Evolutionary conservation across 129 eudicot genomes (phyloP).

Genomic region (Helianthus tuberosus): DNA sequence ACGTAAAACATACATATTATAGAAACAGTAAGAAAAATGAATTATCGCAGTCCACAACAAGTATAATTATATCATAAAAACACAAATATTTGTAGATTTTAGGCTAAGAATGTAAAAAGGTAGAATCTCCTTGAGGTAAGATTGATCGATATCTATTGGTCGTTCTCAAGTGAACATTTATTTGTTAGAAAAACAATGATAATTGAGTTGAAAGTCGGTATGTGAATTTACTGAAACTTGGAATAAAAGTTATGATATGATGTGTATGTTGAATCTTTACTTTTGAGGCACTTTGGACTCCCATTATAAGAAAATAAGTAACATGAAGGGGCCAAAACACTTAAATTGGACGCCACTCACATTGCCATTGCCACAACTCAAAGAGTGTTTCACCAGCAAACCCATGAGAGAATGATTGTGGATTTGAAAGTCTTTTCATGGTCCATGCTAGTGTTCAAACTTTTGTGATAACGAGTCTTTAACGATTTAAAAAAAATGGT

Average conservation of each 20-base stretch:
- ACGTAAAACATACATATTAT: not conserved
- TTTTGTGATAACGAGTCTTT: not conserved
- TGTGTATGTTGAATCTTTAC: conserved; percentile 28
- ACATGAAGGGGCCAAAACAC: conserved; percentile 26
- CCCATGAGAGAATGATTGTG: conserved; percentile 28
- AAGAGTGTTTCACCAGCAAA: conserved; percentile 46
- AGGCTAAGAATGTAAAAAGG: too few species aligned
- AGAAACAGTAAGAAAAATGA: not conserved
- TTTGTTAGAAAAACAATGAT: not conserved
- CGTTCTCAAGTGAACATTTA: not conserved
- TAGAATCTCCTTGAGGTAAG: too few species aligned
- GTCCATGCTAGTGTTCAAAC: conserved; percentile 19
- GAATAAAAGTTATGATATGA: conserved; percentile 23
- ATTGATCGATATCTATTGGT: not conserved
- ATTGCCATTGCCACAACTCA: conserved; percentile 28
- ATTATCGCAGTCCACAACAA: not conserved
- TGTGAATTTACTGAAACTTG: not conserved
- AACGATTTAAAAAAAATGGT: not conserved
- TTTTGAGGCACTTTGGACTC: conserved; percentile 38
- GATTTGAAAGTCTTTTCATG: conserved; percentile 32
- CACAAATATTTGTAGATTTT: too few species aligned
- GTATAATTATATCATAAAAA: too few species aligned
- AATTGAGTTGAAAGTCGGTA: not conserved
- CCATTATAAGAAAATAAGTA: conserved; percentile 11
- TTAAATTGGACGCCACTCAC: conserved; percentile 40